phyloP scores from a whole-genome alignment of 208 protist genomes.

The Entamoeba histolytica region DNA sequence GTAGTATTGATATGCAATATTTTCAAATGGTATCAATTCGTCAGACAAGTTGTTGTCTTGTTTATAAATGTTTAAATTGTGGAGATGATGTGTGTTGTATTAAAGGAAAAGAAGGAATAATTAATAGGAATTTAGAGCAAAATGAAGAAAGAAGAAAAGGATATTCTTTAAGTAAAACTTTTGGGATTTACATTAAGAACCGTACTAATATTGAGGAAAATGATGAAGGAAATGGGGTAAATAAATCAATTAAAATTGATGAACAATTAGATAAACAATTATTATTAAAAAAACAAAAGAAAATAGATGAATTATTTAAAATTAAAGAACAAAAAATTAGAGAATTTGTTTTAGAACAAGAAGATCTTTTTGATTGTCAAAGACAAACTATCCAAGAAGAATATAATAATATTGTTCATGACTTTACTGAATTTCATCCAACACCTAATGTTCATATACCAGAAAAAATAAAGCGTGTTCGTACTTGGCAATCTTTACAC shows the following conservation, averaged over 20 bases:
- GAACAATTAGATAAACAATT: neutral
- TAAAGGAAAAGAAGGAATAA: neutral
- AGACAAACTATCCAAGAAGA: neutral
- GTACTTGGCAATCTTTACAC: neutral
- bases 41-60: neutral
- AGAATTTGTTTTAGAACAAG: neutral
- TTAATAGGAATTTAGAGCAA: neutral
- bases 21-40: neutral
- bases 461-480: neutral
- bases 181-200: neutral
- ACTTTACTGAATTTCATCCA: neutral
- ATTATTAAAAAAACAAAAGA: neutral
- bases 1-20: neutral
- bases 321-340: neutral
- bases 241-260: neutral
- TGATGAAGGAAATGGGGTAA: neutral
- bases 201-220: neutral
- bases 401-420: neutral
- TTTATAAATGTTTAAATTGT: neutral
- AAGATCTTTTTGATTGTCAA: neutral
- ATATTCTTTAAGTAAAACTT: neutral
- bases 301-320: neutral
- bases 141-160: neutral
- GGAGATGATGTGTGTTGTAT: neutral
- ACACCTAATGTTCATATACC: neutral